Conservation (phyloP, 2,329 filamentous ascomycete genomes). For the Fusarium burgessii region DNA sequence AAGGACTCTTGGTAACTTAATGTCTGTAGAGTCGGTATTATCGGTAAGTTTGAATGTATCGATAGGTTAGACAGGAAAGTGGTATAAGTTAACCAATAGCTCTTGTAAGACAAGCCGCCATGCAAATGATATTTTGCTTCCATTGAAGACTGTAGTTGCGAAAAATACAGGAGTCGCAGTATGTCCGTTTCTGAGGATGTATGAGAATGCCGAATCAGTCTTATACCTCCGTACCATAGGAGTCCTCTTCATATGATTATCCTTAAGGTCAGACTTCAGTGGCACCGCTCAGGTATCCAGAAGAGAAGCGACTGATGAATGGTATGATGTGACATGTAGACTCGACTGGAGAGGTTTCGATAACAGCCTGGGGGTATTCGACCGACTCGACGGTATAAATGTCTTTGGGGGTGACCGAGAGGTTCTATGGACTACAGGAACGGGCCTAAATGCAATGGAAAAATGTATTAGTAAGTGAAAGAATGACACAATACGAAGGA, state of each 20-base stretch:
- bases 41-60: too few relatives aligned
- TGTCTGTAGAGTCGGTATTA: too few relatives aligned
- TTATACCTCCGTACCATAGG: background rate
- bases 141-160: background rate
- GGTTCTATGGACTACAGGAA: too few relatives aligned
- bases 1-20: background rate
- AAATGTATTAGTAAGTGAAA: too few relatives aligned
- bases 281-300: background rate
- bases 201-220: too few relatives aligned
- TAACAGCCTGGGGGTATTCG: background rate
- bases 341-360: too few relatives aligned
- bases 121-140: conserved; percentile 1
- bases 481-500: too few relatives aligned
- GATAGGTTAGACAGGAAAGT: too few relatives aligned
- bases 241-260: too few relatives aligned
- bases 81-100: too few relatives aligned
- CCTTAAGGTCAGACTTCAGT: accelerated
- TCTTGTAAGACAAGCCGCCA: too few relatives aligned
- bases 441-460: background rate
- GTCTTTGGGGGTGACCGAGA: background rate
- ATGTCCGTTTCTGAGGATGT: background rate
- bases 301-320: background rate
- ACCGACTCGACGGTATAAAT: too few relatives aligned
- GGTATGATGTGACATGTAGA: background rate
- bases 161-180: background rate